Evolutionary conservation across 345 rosid genomes (phyloP), one percentile per base, ranked within the genome.

Genomic region (Gossypium thurberi): DNA sequence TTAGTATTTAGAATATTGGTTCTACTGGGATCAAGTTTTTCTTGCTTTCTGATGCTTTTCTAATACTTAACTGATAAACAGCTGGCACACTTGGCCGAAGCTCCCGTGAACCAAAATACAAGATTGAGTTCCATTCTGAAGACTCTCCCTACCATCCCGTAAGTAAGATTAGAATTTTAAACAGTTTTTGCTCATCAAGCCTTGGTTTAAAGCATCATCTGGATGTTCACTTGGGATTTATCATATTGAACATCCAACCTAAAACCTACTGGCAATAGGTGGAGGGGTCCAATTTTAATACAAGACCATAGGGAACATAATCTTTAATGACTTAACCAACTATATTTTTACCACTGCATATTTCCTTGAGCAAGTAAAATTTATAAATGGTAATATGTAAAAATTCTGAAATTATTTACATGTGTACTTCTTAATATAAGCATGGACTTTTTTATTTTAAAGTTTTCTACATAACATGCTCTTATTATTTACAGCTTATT

Each of bases 31-130:
- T 55, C 48, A 20, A 37, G 64, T 20, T 65, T 53, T n/a, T 56
- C 52, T 23, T 57, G 65, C 44, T 46, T 71, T 18, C 23, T 48
- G 37, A 51, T 65, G 14, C 20, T 52, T 61, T 20, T 42, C 18
- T 52, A 20, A 1, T 5, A 20, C 53, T 44, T 59, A 15, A 56
- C 21, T 59, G 61, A 71, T 71, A 50, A 50, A 73, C 85, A 92
- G 95, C 91, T 62, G 87, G 86, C 77, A 79, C 93, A 53, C 87
- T 90, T 71, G 77, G 91, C 77, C 89, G 87, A 65, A 86, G 86
- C 79, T 84, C 88, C 68, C 92, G 88, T 70, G 95, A 94, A 74
- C 95, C 97, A 42, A 89, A 92, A 73, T 92, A 91, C 80, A 87
- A 78, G 78, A 87, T 94, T 50, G 89, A 87, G 72, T 92, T 87